Evolutionary conservation across 352 stramenopile species (phyloP), one percentile per base, ranked within the genome.

Genomic region (Phytopythium litorale): DNA sequence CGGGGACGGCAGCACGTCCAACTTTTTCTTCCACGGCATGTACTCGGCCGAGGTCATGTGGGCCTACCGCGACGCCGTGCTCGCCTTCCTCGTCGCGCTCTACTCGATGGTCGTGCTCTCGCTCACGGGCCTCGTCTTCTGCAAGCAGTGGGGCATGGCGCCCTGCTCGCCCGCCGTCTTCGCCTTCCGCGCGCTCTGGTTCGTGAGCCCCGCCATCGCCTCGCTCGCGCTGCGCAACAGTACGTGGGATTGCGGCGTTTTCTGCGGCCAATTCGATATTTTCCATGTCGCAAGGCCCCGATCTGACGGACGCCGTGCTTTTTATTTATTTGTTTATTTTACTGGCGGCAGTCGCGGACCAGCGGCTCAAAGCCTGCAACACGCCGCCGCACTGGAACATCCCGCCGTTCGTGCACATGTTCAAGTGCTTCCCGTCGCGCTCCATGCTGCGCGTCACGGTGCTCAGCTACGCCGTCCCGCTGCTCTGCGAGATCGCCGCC

Each of bases 21-120:
- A 89, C 72, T 91, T 90, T 59, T 95, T 95, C 64, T 95, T 91
- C 72, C 81, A 93, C 60, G 82, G 82, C 72, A 88, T 93, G 79
- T 93, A 94, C 67, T 89, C 82, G n/a, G 81, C 83, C 53, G 87
- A 95, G 57, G 87, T 95, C 59, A 77, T 90, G 63, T 90, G 76
- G 68, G 87, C 87, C 45, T 95, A 95, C 64, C 75, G 79, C 19
- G 85, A 95, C 56, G 87, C 84, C 25, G 83, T 93, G 43, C 77
- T 92, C 32, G 87, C 87, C 58, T 94, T 86, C 71, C 68, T 93
- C 37, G 81, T 94, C 40, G 71, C 82, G 50, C 75, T 89, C 40
- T 84, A 88, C 53, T 92, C 80, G 30, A 88, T 92, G 76, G 85
- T 88, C 21, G 78, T 92, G 51, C 70, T 95, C 25, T 81, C 84